Base-by-base conservation (phyloP, 2,329 filamentous ascomycete species). In the Ceratocystis cubensis region DNA sequence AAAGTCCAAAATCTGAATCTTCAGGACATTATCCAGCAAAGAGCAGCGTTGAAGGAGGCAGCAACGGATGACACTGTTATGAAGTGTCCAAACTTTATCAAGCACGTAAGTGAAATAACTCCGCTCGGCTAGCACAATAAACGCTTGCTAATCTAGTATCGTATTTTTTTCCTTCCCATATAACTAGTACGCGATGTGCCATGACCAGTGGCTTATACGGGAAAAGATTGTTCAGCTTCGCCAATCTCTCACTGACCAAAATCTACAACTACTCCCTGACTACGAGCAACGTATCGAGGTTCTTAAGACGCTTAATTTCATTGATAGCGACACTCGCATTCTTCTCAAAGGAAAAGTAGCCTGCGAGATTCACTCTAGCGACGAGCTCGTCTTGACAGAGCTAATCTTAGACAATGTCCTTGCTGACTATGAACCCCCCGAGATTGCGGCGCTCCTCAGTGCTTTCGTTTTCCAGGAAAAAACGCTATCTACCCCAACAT, bases 381-480 rank as follows among this genome's bases (percentile, higher is more conserved):
- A 97, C 74, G 94, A 99, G 76, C 83, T 99, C 0, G 93, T 99
- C 0, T 83, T 99, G 20, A 99, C 94, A 0, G 94, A 99, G 75
- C 83, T 97, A 5, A 91, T 99, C 61, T 85, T 99, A 20, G 94
- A 99, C 76, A 99, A 99, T 72, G 91, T 96, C 1, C 85, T 99
- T 2, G 92, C 93, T 63, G 89, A 95, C 69, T 96, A 94, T 75
- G 93, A 96, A 72, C 91, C 93, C 1, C 91, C 96, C 71, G 94
- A 99, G 76, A 97, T 99, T 69, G 94, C 96, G 0, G 92, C 94
- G 10, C 81, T 99, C 2, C 82, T 99, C 2, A 96, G 92, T 0
- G 86, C 89, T 0, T 99, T 99, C 74, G 92, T 99, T 1, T 99
- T 99, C 80, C 91, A 97, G 74, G 94, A 99, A 74, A 97, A 96